Base-by-base conservation (phyloP, 257 asterid genomes). In the Nyctanthes arbortristis region DNA sequence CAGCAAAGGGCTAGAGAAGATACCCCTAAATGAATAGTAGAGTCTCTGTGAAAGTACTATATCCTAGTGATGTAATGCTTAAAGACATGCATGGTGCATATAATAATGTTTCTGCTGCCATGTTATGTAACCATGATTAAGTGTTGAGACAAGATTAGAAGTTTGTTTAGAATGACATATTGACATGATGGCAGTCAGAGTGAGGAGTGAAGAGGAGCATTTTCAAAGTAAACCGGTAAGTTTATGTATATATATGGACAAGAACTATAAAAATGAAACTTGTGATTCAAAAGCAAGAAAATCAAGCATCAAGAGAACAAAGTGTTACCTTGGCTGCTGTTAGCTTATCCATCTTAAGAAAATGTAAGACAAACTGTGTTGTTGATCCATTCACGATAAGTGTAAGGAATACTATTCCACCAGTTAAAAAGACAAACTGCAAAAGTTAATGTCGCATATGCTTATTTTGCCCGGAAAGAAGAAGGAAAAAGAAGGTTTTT, bases 341-440 rank as follows among this genome's bases (percentile, higher is more conserved):
- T 77, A 93, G 84, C 79, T 60, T 82, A 73, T 89, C 95, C 99
- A 94, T 83, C 58, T 84, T 77, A 63, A 94, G 88, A 67, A 75
- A 13, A 69, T 66, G 93, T 68, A 94, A 78, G 47, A 88, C 65
- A 75, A 94, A 91, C 78, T 94, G 97, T 25, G 99, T 89, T 61
- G 99, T 91, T 14, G 99, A 91, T 68, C 99, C 99, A 74, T 94
- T 94, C 75, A 94, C 85, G 47, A 91, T 84, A 70, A 94, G 96
- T 1, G 99, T 91, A 63, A 94, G 95, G 77, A 91, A 94, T 54
- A 94, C 99, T 32, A 89, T 87, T 65, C 99, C 99, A 72, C 97
- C 96, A 63, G 99, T 93, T 84, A 94, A 87, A 83, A 94, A 94
- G 65, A 94, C 93, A 63, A 94, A 94, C 99, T 94, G 99, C 96